phyloP scores from a whole-genome alignment of 1,284 basidiomycete species.

The Ustanciosporium gigantosporum region DNA sequence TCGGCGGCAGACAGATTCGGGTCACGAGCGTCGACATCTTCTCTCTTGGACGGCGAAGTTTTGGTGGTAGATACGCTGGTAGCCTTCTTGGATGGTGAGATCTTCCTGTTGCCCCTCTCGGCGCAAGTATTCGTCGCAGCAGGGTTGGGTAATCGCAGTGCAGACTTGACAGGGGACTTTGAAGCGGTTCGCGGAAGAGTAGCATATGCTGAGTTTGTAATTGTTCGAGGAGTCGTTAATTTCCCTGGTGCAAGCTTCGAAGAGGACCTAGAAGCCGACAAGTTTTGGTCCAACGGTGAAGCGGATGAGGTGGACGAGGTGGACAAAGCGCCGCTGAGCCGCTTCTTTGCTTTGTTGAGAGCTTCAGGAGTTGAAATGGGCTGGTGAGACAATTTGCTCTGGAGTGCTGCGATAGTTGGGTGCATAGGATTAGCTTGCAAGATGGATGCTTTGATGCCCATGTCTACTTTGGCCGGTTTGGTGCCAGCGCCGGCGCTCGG shows the following conservation, averaged over 20 bases:
- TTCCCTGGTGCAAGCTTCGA: not conserved
- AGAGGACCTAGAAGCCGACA: no score
- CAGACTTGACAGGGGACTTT: constrained; percentile 27
- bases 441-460: constrained; percentile 27
- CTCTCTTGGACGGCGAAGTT: not conserved
- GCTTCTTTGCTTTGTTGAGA: constrained; percentile 27
- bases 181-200: constrained; percentile 5
- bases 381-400: constrained; percentile 10
- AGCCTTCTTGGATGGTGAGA: not conserved
- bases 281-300: no score
- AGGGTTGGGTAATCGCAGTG: constrained; percentile 12
- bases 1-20: constrained; percentile 9
- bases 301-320: constrained; percentile 7
- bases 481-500: not conserved
- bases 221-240: not conserved
- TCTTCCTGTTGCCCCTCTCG: no score
- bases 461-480: constrained; percentile 4
- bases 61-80: no score
- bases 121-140: not conserved
- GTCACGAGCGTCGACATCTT: not conserved
- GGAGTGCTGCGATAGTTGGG: constrained; percentile 19
- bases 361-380: constrained; percentile 37
- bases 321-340: constrained; percentile 17
- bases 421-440: constrained; percentile 25
- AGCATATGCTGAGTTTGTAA: not conserved